A percentile compares a stretch with the other conserved stretches of the same genome.
Evolutionary conservation across 805 yeast genomes (phyloP).

Genomic region (Candida sonorensis): DNA sequence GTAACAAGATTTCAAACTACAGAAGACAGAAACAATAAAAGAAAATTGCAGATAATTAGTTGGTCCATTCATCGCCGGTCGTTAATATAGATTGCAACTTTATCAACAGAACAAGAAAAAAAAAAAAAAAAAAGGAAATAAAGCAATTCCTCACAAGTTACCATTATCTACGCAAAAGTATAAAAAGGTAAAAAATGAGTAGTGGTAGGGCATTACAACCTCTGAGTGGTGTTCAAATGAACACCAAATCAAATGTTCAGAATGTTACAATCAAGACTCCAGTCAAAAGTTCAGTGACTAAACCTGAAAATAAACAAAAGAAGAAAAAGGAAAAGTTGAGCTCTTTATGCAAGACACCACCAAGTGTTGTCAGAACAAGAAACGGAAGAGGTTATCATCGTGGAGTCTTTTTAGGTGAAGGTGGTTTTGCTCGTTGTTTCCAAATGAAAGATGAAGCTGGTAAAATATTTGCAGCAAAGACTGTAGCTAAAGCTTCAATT

Average conservation of each 20-base stretch:
- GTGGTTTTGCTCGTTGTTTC: conserved; percentile 98
- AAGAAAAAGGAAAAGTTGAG: conserved; percentile 87
- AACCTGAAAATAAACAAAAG: conserved; percentile 29
- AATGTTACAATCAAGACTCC: conserved; percentile 30
- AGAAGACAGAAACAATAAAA: too few relatives aligned
- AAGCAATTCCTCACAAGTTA: too few relatives aligned
- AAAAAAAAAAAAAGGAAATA: too few relatives aligned
- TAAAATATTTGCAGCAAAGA: conserved; percentile 87
- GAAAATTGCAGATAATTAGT: too few relatives aligned
- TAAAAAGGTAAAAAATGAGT: conserved; percentile 15
- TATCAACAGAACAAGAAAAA: too few relatives aligned
- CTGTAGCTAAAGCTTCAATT: conserved; percentile 93
- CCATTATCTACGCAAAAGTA: too few relatives aligned
- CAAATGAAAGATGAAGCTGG: conserved; percentile 92
- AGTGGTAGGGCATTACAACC: conserved; percentile 43
- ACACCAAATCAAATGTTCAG: conserved; percentile 32
- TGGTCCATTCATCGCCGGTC: too few relatives aligned
- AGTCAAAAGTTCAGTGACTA: conserved; percentile 30
- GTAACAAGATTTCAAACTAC: too few relatives aligned
- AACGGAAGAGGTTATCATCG: conserved; percentile 84
- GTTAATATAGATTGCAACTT: too few relatives aligned
- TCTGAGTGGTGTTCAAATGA: conserved; percentile 45
- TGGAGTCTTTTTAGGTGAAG: conserved; percentile 91
- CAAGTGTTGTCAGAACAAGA: conserved; percentile 82
- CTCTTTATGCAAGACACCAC: conserved; percentile 93